phyloP scores from a whole-genome alignment of 768 basidiomycete genomes.

The Solioccasus polychromus region DNA sequence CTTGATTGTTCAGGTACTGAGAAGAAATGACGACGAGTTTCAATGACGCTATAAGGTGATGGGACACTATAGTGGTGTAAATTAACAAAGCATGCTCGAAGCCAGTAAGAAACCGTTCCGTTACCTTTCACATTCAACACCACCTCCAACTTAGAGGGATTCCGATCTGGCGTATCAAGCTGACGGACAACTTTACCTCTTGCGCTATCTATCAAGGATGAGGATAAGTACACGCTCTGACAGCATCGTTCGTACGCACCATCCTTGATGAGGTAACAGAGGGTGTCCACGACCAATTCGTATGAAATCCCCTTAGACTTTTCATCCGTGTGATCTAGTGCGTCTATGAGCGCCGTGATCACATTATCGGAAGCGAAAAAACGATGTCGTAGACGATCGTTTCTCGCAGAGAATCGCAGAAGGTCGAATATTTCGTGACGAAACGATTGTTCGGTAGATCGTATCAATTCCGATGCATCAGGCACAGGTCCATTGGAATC shows the following conservation, averaged over 20 bases:
- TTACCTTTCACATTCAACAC: slow-evolving; percentile 6
- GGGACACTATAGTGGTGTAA: neutral
- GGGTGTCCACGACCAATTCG: slow-evolving; percentile 1
- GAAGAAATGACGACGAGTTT: slow-evolving; percentile 3
- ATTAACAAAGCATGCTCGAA: neutral
- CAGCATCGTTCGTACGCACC: neutral
- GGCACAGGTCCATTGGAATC: neutral
- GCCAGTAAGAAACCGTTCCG: neutral
- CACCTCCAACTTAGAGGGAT: neutral
- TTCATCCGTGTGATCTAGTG: neutral
- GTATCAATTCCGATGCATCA: neutral
- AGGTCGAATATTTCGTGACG: neutral
- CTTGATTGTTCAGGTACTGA: neutral
- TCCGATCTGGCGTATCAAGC: neutral
- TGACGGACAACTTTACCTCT: neutral
- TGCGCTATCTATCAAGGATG: neutral
- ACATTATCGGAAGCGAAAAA: neutral
- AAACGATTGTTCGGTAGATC: neutral
- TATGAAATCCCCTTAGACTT: neutral
- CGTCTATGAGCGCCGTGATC: neutral
- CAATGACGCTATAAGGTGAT: slow-evolving; percentile 1
- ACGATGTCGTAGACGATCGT: neutral
- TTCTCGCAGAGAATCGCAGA: slow-evolving; percentile 1
- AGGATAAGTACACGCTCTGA: neutral
- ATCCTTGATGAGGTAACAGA: neutral